Evolutionary conservation across 345 rosid genomes (phyloP), one percentile per base, ranked within the genome.

Genomic region (Ceriops tagal): DNA sequence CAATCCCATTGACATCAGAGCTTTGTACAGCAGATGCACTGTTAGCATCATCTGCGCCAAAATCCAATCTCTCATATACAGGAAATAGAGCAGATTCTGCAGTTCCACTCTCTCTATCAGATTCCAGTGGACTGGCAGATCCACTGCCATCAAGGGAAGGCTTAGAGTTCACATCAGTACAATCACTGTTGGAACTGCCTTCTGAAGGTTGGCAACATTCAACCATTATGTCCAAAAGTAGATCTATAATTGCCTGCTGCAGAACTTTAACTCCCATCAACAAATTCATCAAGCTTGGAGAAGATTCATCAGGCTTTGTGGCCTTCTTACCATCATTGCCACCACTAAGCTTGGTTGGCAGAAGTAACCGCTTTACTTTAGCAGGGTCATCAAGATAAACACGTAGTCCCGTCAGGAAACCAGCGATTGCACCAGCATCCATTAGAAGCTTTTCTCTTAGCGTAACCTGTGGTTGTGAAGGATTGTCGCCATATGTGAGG

Each of bases 361-460:
- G 96, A 81, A 96, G 95, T 82, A 96, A 75, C 64, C 96, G 90
- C 84, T 96, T 96, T 73, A 91, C 99, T 87, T 96, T 96, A 65
- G 90, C 89, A 59, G 99, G 99, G 79, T 96, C 99, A 67, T 92
- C 97, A 59, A 96, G 96, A 79, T 96, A 89, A 57, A 90, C 89
- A 63, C 99, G 99, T 75, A 96, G 83, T 37, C 98, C 92, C 22
- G 98, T 89, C 71, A 96, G 84, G 85, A 96, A 96, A 78, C 99
- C 98, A 62, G 99, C 96, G 77, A 96, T 90, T 28, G 99, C 97
- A 62, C 99, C 96, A 52, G 99, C 99, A 80, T 96, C 99, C 97
- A 92, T 96, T 67, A 96, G 81, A 82, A 92, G 98, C 84, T 92
- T 96, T 79, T 90, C 96, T 61, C 91, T 80, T 70, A 90, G 80